These are phyloP conservation scores for Citrus inodora DNA, from an alignment of 345 rosid species.

Conservation along the genomic window DNA sequence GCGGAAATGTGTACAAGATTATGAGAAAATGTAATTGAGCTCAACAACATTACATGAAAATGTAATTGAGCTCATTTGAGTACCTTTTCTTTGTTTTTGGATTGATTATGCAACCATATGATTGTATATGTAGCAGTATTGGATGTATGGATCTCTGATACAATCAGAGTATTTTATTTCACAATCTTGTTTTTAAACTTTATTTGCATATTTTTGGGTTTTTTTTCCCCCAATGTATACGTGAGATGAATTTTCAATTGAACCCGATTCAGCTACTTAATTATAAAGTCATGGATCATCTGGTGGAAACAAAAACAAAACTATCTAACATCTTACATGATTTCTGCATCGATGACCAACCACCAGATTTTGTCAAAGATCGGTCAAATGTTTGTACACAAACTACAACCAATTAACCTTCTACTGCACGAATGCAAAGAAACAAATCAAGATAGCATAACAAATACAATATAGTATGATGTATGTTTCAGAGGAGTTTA, in stretches of 20 bases:
- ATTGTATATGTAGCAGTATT: neutral
- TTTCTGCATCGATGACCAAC: neutral
- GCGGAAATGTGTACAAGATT: neutral
- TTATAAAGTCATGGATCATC: neutral
- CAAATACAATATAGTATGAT: slow-evolving; percentile 1
- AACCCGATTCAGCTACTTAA: neutral
- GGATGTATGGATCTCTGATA: neutral
- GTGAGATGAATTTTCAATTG: neutral
- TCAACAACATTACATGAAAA: neutral
- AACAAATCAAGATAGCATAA: neutral
- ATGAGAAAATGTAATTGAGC: too few relatives aligned
- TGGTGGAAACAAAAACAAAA: neutral
- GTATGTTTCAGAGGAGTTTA: slow-evolving; percentile 15
- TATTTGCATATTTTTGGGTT: too few relatives aligned
- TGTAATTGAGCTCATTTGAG: neutral
- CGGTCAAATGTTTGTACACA: neutral
- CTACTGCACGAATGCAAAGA: neutral
- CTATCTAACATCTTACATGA: neutral
- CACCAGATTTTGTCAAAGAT: neutral
- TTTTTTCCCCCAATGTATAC: neutral
- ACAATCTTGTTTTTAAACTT: neutral
- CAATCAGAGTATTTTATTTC: neutral
- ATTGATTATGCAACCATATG: neutral
- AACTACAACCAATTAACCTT: neutral
- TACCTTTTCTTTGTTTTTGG: neutral